Base-by-base conservation (phyloP, 2,329 filamentous ascomycete species). In the Neodidymelliopsis sp. region DNA sequence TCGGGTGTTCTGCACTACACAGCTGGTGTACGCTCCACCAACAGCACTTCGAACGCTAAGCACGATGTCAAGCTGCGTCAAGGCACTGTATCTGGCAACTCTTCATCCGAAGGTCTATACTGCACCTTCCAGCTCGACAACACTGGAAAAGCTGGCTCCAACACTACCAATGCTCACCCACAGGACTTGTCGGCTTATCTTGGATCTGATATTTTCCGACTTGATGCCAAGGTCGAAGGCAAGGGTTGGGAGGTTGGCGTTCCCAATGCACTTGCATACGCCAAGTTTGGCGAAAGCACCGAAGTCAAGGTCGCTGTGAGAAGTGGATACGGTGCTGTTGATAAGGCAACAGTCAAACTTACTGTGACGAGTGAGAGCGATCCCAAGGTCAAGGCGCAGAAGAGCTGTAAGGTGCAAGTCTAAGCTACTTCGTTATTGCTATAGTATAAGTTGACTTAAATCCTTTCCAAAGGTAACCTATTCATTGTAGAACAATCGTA, bases 61-160 rank as follows among this genome's bases (percentile, higher is more conserved):
- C 49, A 65, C 37, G 74, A 73, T 28, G 67, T 79, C 12, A 62
- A 72, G 30, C 63, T 81, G 2, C 62, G 60, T 4, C 54, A 70
- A 2, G 77, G 77, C 10, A 63, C 53, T 3, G 65, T 74, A 6
- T 52, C 54, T 1, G 57, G 55, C 4, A 54, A 46, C n/a, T 35
- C 68, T 1, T 66, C 71, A 0, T 64, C 56, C 0, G 62, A 66
- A 4, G 77, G 74, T 3, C 66, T 75, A 12, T 74, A 73, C 18
- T 82, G 79, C 66, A 67, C 72, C 2, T 81, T 82, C 54, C 66
- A 72, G 35, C 69, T 82, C 12, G 73, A 67, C 46, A 82, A 82
- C 54, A 77, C 73, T 0, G 79, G 79, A 2, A 62, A 65, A 59
- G 43, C 47, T 2, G 29, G 50, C 6, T 9, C 30, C 1, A 59